Conservation (phyloP, 805 yeast species). For the Starmerella floricola region DNA sequence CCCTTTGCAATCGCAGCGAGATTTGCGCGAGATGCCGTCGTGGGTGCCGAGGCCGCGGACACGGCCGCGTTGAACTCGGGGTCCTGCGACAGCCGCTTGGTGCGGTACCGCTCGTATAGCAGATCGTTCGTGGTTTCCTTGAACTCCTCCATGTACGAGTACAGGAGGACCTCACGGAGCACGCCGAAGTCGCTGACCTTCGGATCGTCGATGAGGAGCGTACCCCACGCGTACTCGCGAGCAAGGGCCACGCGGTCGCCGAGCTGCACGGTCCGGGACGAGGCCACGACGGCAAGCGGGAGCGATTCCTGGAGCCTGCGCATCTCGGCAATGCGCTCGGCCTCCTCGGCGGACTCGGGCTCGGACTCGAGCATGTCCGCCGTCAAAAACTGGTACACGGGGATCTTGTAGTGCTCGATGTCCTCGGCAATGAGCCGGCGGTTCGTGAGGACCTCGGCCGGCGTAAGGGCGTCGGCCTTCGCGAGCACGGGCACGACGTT, state of each 20-base stretch:
- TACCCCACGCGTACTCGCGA: slow-evolving; percentile 53
- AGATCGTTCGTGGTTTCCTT: slow-evolving; percentile 81
- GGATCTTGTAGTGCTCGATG: slow-evolving; percentile 54
- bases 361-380: slow-evolving; percentile 48
- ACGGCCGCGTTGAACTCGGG: slow-evolving; percentile 20
- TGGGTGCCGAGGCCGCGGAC: slow-evolving; percentile 19
- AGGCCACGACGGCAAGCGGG: slow-evolving; percentile 57
- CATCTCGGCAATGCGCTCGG: slow-evolving; percentile 33
- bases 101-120: slow-evolving; percentile 79
- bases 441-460: slow-evolving; percentile 60
- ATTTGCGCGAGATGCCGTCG: slow-evolving; percentile 18
- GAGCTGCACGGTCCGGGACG: slow-evolving; percentile 22
- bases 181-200: slow-evolving; percentile 69
- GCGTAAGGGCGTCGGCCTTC: slow-evolving; percentile 75
- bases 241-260: slow-evolving; percentile 33
- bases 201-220: slow-evolving; percentile 51
- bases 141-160: slow-evolving; percentile 76
- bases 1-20: slow-evolving; percentile 7
- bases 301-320: slow-evolving; percentile 40
- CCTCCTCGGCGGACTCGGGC: slow-evolving; percentile 34
- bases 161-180: slow-evolving; percentile 64
- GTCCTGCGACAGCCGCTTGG: slow-evolving; percentile 66
- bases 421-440: slow-evolving; percentile 67
- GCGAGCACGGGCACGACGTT: slow-evolving; percentile 78
- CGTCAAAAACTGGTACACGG: slow-evolving; percentile 56